Conservation (phyloP, 2,329 filamentous ascomycete genomes). For the Botryosphaeria agaves region DNA sequence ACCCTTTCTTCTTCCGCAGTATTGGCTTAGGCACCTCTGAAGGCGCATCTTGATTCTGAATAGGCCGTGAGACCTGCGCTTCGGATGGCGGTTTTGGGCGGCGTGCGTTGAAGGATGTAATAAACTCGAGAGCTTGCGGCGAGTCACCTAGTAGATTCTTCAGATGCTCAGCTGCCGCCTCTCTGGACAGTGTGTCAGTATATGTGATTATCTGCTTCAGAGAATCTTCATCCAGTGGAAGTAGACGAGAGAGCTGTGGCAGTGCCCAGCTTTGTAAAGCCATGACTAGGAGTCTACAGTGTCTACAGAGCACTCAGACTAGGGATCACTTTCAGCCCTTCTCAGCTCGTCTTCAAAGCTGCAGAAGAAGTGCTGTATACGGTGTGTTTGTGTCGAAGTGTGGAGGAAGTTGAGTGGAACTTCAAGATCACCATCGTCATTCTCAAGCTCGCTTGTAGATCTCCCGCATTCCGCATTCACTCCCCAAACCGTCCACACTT, state of each 20-base stretch:
- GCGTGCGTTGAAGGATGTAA: constrained; percentile 56
- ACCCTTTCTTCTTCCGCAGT: constrained; percentile 22
- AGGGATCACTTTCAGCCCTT: too few species aligned
- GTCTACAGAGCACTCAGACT: too few species aligned
- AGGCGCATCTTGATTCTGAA: constrained; percentile 3
- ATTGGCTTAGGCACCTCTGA: constrained; percentile 8
- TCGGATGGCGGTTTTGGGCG: constrained; percentile 20
- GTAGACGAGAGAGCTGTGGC: constrained; percentile 57
- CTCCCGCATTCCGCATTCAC: too few species aligned
- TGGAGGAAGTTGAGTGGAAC: too few species aligned
- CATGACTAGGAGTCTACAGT: too few species aligned
- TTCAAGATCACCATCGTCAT: too few species aligned
- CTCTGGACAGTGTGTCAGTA: constrained; percentile 55
- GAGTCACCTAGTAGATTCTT: constrained; percentile 79
- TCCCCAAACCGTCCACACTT: too few species aligned
- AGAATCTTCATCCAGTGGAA: constrained; percentile 73
- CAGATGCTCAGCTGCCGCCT: constrained; percentile 68
- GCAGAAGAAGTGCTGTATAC: too few species aligned
- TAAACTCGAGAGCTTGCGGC: constrained; percentile 54
- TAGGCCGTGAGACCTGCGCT: constrained; percentile 2
- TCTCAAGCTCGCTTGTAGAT: too few species aligned
- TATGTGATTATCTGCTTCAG: constrained; percentile 75
- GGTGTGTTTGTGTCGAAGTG: too few species aligned
- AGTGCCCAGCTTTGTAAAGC: constrained; percentile 37
- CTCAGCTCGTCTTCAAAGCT: too few species aligned